Base-by-base conservation (phyloP, 2,329 filamentous ascomycete genomes). In the Sarocladium oryzae region DNA sequence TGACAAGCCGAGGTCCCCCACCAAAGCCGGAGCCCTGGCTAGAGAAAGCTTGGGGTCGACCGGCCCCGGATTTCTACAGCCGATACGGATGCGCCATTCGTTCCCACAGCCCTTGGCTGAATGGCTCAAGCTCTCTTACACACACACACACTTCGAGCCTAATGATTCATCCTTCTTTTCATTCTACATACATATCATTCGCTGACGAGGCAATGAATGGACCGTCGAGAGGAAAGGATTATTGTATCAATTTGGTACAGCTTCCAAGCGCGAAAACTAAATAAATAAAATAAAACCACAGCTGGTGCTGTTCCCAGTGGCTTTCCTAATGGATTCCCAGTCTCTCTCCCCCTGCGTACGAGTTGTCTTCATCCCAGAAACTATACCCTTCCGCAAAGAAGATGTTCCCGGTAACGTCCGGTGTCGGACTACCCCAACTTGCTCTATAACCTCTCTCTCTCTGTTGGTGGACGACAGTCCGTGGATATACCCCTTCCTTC, bases 1-100 rank as follows among this genome's bases (percentile, higher is more conserved):
- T 48, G 43, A 48, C 26, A 30, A 48, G 49, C 49, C 49, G 49
- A 50, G 49, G 49, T 50, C 35, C 48, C 32, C 32, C 48, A 50
- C 35, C 33, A 10, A 3, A 40, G 35, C 33, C 32, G 26, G 21
- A 38, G 13, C 40, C 40, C 40, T 43, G 23, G 40, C 3, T 43
- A 43, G 10, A 43, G 10, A 28, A 7, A 26, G 11, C 43, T 33
- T 21, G 43, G 43, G 43, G 28, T n/a, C 8, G 5, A 8, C 43
- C 26, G 10, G 43, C 43, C 43, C 43, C 43, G 43, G 43, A 48
- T 48, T 33, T 48, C 43, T 18, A 48, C 43, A 48, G 20, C 43
- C 43, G 43, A 48, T 21, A 20, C 16, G n/a, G n/a, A n/a, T n/a
- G n/a, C n/a, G n/a, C n/a, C n/a, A n/a, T n/a, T n/a, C n/a, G n/a